These are phyloP conservation scores for Leersia perrieri DNA, from an alignment of 176 grass and related monocot species.

Conservation along the genomic window DNA sequence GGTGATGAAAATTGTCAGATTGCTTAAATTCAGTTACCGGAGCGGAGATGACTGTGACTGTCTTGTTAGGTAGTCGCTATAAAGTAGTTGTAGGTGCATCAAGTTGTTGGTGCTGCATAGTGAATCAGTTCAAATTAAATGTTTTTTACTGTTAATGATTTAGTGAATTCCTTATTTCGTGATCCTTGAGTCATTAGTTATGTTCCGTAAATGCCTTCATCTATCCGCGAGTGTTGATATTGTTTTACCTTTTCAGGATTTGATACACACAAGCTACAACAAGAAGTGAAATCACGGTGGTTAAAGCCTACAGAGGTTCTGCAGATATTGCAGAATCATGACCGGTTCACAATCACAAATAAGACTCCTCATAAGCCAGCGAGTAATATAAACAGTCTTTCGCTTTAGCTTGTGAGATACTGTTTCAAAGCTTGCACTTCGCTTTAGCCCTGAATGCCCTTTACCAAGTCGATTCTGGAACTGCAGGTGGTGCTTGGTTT, in stretches of 20 bases:
- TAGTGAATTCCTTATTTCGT: not conserved
- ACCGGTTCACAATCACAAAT: slow-evolving; percentile 36
- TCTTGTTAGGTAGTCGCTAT: not conserved
- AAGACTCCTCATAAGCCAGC: slow-evolving; percentile 61
- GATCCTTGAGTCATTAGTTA: not conserved
- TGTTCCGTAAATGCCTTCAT: not conserved
- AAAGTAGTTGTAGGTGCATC: not conserved
- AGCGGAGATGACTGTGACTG: not conserved
- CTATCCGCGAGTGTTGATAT: not conserved
- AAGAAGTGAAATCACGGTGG: slow-evolving; percentile 66
- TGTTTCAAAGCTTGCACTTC: slow-evolving; percentile 3
- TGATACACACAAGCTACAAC: slow-evolving; percentile 46
- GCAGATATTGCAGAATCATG: slow-evolving; percentile 66
- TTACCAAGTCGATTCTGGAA: slow-evolving; percentile 25
- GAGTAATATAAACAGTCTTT: slow-evolving; percentile 56
- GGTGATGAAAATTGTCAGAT: not conserved
- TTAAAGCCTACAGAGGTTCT: slow-evolving; percentile 78
- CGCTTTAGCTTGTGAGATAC: slow-evolving; percentile 30
- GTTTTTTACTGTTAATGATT: not conserved
- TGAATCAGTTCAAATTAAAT: not conserved
- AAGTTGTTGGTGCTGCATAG: not conserved
- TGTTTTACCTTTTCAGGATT: slow-evolving; percentile 48
- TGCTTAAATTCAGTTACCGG: not conserved
- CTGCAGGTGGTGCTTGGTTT: slow-evolving; percentile 83
- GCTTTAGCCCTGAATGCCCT: not conserved